Evolutionary conservation across 768 basidiomycete species (phyloP), one percentile per base, ranked within the genome.

Genomic region (Lentinula sp.): DNA sequence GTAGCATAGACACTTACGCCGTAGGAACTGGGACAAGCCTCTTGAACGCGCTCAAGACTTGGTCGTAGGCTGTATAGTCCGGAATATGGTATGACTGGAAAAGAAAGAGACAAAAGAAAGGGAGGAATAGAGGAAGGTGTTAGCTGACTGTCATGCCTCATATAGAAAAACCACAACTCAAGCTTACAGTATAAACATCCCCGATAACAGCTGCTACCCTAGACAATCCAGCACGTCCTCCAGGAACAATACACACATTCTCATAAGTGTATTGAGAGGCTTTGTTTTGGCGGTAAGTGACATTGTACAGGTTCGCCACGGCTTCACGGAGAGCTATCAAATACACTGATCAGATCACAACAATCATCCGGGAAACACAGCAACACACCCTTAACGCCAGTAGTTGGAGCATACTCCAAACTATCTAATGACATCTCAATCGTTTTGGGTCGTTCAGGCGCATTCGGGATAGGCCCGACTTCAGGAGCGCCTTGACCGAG

Each of bases 221-320:
- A 32, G 92, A 91, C 63, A 98, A 80, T 10, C 95, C 95, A 2
- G 95, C 80, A 59, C 93, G 87, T 15, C 95, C 95, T 48, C 95
- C 95, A 11, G 95, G 95, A 0, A 97, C 95, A 66, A 98, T 96
- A 68, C 91, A 94, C 11, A 93, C 88, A 68, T 98, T 98, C 74
- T 95, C 93, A 65, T 79, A 89, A 1, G 93, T 95, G 71, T 97
- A 98, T 65, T 95, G 81, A 65, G 89, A 93, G 7, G 72, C 62
- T 74, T 90, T 95, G 51, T 84, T 91, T 65, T 89, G 73, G 37
- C 95, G 84, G 71, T 96, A 96, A 2, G 88, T 90, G 54, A 82
- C 76, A 70, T 98, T 98, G 78, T 98, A 98, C 55, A 95, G 71
- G 63, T 89, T 76, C 10, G 95, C 95, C 34, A 98, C 95, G 2